Percentiles rank a stretch among this genome's conserved stretches.
Conservation (phyloP, 2,329 filamentous ascomycete genomes). For the Keithomyces neogunnii region DNA sequence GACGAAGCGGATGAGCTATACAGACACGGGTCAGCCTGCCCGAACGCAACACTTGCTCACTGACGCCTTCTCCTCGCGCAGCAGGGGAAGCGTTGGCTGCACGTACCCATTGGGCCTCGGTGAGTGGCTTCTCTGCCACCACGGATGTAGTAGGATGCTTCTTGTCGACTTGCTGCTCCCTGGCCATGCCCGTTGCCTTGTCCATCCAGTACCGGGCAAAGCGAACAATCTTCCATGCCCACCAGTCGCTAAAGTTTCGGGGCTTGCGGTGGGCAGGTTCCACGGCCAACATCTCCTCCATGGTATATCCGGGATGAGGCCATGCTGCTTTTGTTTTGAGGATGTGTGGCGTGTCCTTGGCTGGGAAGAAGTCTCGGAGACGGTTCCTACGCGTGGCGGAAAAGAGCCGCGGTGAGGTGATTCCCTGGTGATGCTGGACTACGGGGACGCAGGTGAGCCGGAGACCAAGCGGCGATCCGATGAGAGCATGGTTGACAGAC, state of each 20-base stretch:
- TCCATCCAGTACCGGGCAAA: constrained; percentile 75
- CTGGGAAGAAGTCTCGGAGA: constrained; percentile 55
- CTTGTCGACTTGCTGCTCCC: constrained; percentile 61
- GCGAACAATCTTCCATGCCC: constrained; percentile 70
- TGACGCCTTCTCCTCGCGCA: too few species aligned
- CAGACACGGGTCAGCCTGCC: neutral
- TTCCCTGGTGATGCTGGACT: constrained; percentile 3
- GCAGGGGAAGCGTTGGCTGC: too few species aligned
- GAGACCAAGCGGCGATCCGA: constrained; percentile 5
- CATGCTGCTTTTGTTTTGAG: constrained; percentile 56
- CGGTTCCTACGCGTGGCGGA: constrained; percentile 38
- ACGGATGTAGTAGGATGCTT: constrained; percentile 47
- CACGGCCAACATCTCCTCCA: constrained; percentile 69
- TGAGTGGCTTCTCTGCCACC: constrained; percentile 53
- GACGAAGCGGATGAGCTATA: constrained; percentile 67
- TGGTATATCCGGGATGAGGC: constrained; percentile 65
- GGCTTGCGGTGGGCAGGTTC: constrained; percentile 69
- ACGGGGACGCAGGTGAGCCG: constrained; percentile 10
- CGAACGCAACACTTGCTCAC: too few species aligned
- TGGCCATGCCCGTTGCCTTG: constrained; percentile 62
- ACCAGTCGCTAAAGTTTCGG: constrained; percentile 64
- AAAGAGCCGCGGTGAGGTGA: constrained; percentile 29
- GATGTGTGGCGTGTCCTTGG: constrained; percentile 52
- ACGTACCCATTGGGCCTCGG: constrained; percentile 71
- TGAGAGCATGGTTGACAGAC: constrained; percentile 4